Percentiles rank a stretch among this genome's conserved stretches.
Conservation (phyloP, 805 yeast species). For the Pichia scutulata region DNA sequence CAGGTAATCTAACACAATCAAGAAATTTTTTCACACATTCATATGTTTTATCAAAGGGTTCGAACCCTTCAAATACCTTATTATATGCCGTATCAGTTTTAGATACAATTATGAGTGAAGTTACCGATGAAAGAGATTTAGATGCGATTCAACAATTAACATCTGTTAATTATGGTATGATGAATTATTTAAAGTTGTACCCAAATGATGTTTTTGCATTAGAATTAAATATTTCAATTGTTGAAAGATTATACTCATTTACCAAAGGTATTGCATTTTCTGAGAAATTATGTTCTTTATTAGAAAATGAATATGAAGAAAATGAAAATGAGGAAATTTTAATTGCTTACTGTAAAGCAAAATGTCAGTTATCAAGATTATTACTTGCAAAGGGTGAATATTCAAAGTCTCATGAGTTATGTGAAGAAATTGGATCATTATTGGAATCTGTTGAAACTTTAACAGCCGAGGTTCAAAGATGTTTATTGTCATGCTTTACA, state of each 20-base stretch:
- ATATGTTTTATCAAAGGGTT: slow-evolving; percentile 66
- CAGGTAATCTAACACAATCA: slow-evolving; percentile 46
- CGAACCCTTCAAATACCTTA: slow-evolving; percentile 58
- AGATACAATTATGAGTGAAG: slow-evolving; percentile 34
- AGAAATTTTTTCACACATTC: slow-evolving; percentile 67
- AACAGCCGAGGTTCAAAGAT: slow-evolving; percentile 25
- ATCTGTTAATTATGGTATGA: slow-evolving; percentile 59
- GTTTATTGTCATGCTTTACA: slow-evolving; percentile 51
- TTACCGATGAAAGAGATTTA: slow-evolving; percentile 42
- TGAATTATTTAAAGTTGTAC: slow-evolving; percentile 51
- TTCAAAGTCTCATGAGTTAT: slow-evolving; percentile 50
- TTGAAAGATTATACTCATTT: slow-evolving; percentile 67
- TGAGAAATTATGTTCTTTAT: slow-evolving; percentile 34
- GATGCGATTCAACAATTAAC: slow-evolving; percentile 57
- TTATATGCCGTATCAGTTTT: slow-evolving; percentile 60
- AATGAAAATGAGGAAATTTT: slow-evolving; percentile 26
- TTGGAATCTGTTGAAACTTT: slow-evolving; percentile 33
- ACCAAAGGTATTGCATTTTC: slow-evolving; percentile 45
- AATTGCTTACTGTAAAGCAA: slow-evolving; percentile 47
- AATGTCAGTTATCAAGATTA: slow-evolving; percentile 66
- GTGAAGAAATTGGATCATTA: slow-evolving; percentile 48
- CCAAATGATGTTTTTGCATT: slow-evolving; percentile 56
- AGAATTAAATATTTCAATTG: slow-evolving; percentile 42
- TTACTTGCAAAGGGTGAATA: slow-evolving; percentile 53
- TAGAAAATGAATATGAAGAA: slow-evolving; percentile 23